Evolutionary conservation across 352 stramenopile species (phyloP), one percentile per base, ranked within the genome.

Genomic region (Globisporangium paddicum): DNA sequence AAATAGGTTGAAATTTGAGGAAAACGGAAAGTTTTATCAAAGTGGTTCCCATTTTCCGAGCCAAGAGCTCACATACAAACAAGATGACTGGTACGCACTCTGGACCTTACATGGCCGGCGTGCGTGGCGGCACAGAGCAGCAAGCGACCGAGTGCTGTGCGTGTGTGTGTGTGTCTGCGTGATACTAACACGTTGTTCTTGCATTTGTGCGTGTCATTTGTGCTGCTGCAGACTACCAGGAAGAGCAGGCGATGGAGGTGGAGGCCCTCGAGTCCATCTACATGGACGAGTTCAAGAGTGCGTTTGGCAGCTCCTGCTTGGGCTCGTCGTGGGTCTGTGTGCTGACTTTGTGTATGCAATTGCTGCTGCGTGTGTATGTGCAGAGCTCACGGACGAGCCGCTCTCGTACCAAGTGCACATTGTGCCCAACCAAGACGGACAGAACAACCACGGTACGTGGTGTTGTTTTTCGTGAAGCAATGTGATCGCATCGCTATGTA

Each of bases 211-310:
- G 40, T 52, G 26, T 55, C 16, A n/a, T 37, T 4, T 59, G 14
- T 38, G 25, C 38, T 44, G 38, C 6, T 44, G 55, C 35, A 93
- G 86, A 95, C 72, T 93, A 95, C 76, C 84, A 82, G 60, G 86
- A 93, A 67, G 86, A 95, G 57, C 84, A 94, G 69, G 71, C 68
- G 65, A 95, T 95, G 86, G 86, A 95, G 74, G 84, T 93, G 66
- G 86, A 95, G 62, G 86, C 86, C 45, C 82, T 95, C 59, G 86
- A 94, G 62, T 82, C 86, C 68, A 95, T 95, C 55, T 95, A 95
- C 68, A 94, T 92, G 79, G 80, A 95, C 67, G 86, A 95, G 62
- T 95, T 95, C 69, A 86, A 67, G 52, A 86, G 86, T 95, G 69
- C 49, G 80, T 79, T 11, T 35, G 13, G 5, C 14, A 9, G 19